These are phyloP conservation scores for Tylopilus cervinicoccineus DNA, from an alignment of 768 basidiomycete genomes.

Conservation along the genomic window DNA sequence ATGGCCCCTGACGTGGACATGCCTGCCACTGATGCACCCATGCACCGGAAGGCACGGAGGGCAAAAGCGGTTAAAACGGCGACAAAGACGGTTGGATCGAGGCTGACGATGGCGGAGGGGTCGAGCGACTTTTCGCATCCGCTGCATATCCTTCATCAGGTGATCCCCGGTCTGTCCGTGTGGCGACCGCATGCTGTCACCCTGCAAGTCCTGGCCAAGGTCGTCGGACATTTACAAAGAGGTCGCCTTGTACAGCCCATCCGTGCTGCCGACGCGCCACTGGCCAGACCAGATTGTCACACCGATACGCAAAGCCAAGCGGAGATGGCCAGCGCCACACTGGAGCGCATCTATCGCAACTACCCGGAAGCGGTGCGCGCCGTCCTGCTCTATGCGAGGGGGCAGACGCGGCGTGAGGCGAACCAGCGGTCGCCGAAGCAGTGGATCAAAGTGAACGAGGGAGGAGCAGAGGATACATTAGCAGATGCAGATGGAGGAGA, in stretches of 20 bases:
- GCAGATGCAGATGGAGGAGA: slow-evolving; percentile 23
- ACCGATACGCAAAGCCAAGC: slow-evolving; percentile 21
- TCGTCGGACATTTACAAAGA: slow-evolving; percentile 43
- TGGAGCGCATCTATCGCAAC: slow-evolving; percentile 43
- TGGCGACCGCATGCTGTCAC: slow-evolving; percentile 63
- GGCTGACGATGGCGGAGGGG: slow-evolving; percentile 11
- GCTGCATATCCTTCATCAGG: slow-evolving; percentile 56
- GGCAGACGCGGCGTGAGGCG: slow-evolving; percentile 24
- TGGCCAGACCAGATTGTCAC: slow-evolving; percentile 13
- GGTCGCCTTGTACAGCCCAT: slow-evolving; percentile 50
- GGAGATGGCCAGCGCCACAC: slow-evolving; percentile 36
- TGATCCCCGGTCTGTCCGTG: slow-evolving; percentile 58
- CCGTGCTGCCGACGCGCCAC: slow-evolving; percentile 17
- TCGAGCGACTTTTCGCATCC: slow-evolving; percentile 53
- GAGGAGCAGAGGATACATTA: slow-evolving; percentile 22
- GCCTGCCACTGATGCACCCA: slow-evolving; percentile 28
- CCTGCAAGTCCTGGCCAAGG: slow-evolving; percentile 43
- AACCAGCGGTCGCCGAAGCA: slow-evolving; percentile 12
- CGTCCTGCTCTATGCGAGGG: slow-evolving; percentile 33
- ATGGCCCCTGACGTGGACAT: slow-evolving; percentile 21
- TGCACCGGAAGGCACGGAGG: slow-evolving; percentile 27
- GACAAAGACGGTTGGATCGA: slow-evolving; percentile 11
- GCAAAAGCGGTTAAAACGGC: slow-evolving; percentile 19
- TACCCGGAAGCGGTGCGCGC: slow-evolving; percentile 45
- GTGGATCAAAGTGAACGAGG: slow-evolving; percentile 17